Percentiles rank a stretch among this genome's conserved stretches.
phyloP scores from a whole-genome alignment of 345 rosid genomes.

The Gossypium ekmanianum region DNA sequence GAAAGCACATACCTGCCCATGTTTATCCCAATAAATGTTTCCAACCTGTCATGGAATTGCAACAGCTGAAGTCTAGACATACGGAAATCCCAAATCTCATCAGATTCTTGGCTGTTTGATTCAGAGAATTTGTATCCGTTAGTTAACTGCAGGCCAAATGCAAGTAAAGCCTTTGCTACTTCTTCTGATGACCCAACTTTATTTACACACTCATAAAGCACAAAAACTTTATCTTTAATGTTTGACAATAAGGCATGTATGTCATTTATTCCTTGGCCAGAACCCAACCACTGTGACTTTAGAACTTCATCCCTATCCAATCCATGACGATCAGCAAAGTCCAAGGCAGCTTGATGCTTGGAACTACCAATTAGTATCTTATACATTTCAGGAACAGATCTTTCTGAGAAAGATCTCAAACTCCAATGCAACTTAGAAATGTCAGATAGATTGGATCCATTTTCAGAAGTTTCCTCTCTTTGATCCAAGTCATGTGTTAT shows the following conservation, averaged over 20 bases:
- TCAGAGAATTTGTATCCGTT: slow-evolving; percentile 47
- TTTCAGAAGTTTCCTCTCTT: slow-evolving; percentile 30
- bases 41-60: slow-evolving; percentile 81
- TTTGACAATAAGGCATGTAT: slow-evolving; percentile 51
- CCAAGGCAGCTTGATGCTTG: slow-evolving; percentile 66
- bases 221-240: slow-evolving; percentile 67
- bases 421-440: slow-evolving; percentile 54
- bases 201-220: slow-evolving; percentile 72
- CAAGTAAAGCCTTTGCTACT: slow-evolving; percentile 66
- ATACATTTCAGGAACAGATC: slow-evolving; percentile 80
- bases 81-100: slow-evolving; percentile 61
- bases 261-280: slow-evolving; percentile 56
- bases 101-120: slow-evolving; percentile 47
- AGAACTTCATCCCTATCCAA: slow-evolving; percentile 77
- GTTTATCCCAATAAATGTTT: slow-evolving; percentile 91
- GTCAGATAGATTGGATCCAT: slow-evolving; percentile 31
- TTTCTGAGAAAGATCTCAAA: slow-evolving; percentile 70
- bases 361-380: slow-evolving; percentile 52
- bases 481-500: slow-evolving; percentile 23
- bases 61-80: slow-evolving; percentile 77
- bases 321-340: slow-evolving; percentile 71
- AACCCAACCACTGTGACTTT: slow-evolving; percentile 78
- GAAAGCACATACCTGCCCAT: slow-evolving; percentile 83
- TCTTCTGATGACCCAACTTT: slow-evolving; percentile 83
- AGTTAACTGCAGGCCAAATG: slow-evolving; percentile 61